Base-by-base conservation (phyloP, 1,139 yeast species). In the Torulaspora globosa region DNA sequence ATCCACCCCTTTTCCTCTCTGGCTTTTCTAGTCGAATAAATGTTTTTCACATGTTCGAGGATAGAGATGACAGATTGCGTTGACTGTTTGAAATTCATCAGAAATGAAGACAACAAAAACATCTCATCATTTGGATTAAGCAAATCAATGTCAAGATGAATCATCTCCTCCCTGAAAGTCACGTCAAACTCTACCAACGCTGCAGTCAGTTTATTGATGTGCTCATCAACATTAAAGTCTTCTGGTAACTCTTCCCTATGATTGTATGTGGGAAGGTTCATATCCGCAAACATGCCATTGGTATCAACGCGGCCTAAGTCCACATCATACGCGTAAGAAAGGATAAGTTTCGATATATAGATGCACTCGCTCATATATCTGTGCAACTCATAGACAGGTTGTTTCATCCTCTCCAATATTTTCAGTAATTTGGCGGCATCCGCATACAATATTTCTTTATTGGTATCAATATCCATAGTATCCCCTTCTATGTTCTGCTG, bases 61-160 rank as follows among this genome's bases (percentile, higher is more conserved):
- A 73, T 47, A 11, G 57, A 53, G 16, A 69, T 59, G 5, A 70
- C 56, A 2, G 63, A 51, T 29, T 66, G 60, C 0, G 73, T 65
- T 21, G 67, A 60, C 51, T 73, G 73, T 48, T 75, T 68, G 39
- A 73, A 63, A 53, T 75, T 75, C 60, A 75, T 67, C 23, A 75
- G 49, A 52, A 74, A 75, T 0, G 78, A 72, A 1, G 79, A 73
- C 7, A 75, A 48, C 21, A 75, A 54, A 50, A 75, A 75, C 63
- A 72, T 68, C 52, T 75, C 78, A 48, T 74, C 79, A 44, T 72
- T 67, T 7, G 79, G 77, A 39, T 70, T 61, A 2, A 74, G 54
- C 28, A 67, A 51, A 38, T 62, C 61, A 9, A 55, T 53, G 33
- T 60, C 54, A n/a, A 63, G 34, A 10, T 48, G 50, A 11, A 61